phyloP scores from a whole-genome alignment of 495 filamentous ascomycete genomes.

The Penicillium odoratum region DNA sequence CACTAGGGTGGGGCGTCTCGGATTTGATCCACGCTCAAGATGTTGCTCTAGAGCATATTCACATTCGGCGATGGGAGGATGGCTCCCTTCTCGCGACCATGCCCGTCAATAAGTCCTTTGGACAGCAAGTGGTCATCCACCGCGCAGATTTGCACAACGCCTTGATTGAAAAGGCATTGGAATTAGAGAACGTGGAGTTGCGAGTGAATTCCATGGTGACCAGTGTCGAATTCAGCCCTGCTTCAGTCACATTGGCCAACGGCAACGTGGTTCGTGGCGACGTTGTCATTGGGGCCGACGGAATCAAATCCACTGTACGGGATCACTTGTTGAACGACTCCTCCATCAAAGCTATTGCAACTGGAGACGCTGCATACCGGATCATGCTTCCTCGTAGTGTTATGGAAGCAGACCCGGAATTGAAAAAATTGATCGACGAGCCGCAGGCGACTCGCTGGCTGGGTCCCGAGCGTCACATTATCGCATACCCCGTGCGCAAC shows the following conservation, averaged over 20 bases:
- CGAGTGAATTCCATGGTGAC: conserved; percentile 37
- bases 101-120: conserved; percentile 44
- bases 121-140: conserved; percentile 45
- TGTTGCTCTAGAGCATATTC: conserved; percentile 42
- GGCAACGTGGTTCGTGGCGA: conserved; percentile 39
- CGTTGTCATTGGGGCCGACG: conserved; percentile 48
- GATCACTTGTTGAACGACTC: conserved; percentile 30
- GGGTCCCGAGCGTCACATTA: conserved; percentile 44
- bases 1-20: conserved; percentile 44
- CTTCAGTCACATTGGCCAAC: conserved; percentile 35
- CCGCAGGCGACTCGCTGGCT: conserved; percentile 45
- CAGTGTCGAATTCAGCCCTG: conserved; percentile 30
- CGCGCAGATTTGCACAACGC: conserved; percentile 48
- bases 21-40: conserved; percentile 41
- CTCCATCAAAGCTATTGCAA: conserved; percentile 32
- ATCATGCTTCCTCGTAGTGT: conserved; percentile 39
- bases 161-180: conserved; percentile 37
- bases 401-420: conserved; percentile 38
- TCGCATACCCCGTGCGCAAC: conserved; percentile 45
- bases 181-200: conserved; percentile 37
- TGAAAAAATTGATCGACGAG: conserved; percentile 37
- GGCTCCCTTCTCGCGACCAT: conserved; percentile 38
- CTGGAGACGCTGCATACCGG: conserved; percentile 48
- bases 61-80: conserved; percentile 45
- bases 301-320: conserved; percentile 45